Percentiles rank a stretch among this genome's conserved stretches.
These are phyloP conservation scores for Flaveria floridana DNA, from an alignment of 140 eudicot genomes.

Conservation along the genomic window DNA sequence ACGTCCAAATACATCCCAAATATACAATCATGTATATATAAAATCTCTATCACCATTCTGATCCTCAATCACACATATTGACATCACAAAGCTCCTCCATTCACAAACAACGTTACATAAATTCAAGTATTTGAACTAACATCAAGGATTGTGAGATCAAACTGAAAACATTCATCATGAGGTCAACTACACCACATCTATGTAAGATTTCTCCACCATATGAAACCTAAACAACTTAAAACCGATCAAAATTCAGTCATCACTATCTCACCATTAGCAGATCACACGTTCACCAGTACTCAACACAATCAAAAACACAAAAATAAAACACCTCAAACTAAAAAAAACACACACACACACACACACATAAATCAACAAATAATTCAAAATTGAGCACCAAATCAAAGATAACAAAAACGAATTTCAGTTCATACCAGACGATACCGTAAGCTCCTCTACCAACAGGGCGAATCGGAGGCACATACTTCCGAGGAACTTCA, in stretches of 20 bases:
- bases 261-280: background rate
- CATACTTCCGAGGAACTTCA: conserved; percentile 82
- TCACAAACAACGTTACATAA: background rate
- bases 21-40: no score
- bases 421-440: conserved; percentile 57
- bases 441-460: conserved; percentile 94
- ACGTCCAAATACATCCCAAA: no score
- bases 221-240: background rate
- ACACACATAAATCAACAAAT: background rate
- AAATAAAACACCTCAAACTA: background rate
- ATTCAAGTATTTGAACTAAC: background rate
- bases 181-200: background rate
- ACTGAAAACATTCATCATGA: background rate
- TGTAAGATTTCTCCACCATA: background rate
- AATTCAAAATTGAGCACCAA: background rate
- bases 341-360: background rate
- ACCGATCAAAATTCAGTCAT: background rate
- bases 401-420: no score
- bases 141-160: background rate
- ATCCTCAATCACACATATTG: background rate
- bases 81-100: conserved; percentile 8
- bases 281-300: no score
- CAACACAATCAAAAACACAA: background rate
- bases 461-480: conserved; percentile 92
- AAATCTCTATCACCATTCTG: background rate